phyloP scores from a whole-genome alignment of 2,329 filamentous ascomycete genomes.

The Ampelomyces quisqualis region DNA sequence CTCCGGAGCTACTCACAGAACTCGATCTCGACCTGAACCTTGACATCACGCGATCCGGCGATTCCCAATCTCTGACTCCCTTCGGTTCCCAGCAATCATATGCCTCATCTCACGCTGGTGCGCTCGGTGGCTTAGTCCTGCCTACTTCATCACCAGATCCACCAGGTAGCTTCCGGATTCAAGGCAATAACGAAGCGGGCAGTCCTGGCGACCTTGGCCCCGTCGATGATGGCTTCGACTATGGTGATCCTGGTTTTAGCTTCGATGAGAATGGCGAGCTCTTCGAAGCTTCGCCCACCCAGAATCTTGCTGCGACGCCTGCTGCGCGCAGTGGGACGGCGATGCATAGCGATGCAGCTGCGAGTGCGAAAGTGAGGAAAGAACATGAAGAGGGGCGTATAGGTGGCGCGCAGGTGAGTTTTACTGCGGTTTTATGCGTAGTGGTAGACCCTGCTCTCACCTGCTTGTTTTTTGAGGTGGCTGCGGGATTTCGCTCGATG shows the following conservation, averaged over 20 bases:
- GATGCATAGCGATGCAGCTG: conserved; percentile 36
- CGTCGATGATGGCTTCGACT: conserved; percentile 44
- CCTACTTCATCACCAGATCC: conserved; percentile 51
- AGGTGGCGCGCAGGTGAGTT: conserved; percentile 42
- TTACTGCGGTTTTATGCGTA: conserved; percentile 8
- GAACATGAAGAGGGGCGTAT: conserved; percentile 47
- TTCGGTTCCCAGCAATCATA: conserved; percentile 32
- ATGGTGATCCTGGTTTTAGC: conserved; percentile 56
- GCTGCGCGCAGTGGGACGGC: conserved; percentile 6
- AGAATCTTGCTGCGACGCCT: conserved; percentile 17
- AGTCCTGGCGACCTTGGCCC: conserved; percentile 23
- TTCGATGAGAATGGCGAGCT: conserved; percentile 64
- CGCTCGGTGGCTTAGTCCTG: conserved; percentile 46
- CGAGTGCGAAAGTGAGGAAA: conserved; percentile 44
- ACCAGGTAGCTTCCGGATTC: conserved; percentile 44
- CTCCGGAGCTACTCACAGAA: conserved; percentile 55
- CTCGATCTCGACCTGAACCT: conserved; percentile 44
- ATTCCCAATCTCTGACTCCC: conserved; percentile 44
- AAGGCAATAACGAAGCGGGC: conserved; percentile 46
- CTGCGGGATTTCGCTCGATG: not conserved
- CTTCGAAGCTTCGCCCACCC: conserved; percentile 46
- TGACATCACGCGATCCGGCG: conserved; percentile 36
- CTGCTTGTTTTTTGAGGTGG: not conserved
- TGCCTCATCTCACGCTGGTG: conserved; percentile 19
- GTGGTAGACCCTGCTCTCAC: conserved; percentile 2